Conservation (phyloP, 495 filamentous ascomycete species). For the Podospora australis region DNA sequence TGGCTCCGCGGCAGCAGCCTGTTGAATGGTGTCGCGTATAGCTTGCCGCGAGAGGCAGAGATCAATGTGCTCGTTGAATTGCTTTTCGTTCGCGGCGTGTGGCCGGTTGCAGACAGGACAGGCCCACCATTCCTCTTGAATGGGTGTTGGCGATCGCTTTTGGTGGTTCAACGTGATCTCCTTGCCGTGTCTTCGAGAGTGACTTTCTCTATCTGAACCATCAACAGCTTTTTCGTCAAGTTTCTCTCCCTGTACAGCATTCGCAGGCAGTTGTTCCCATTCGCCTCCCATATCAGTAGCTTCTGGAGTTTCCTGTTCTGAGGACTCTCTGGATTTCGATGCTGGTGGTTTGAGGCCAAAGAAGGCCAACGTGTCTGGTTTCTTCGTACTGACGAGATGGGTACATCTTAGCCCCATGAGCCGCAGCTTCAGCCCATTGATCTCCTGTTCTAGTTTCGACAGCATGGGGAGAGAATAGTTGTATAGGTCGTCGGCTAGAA, state of each 20-base stretch:
- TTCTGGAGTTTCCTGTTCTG: conserved; percentile 5
- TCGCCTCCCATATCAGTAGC: conserved; percentile 32
- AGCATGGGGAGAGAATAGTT: conserved; percentile 76
- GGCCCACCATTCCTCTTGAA: conserved; percentile 56
- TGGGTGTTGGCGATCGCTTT: conserved; percentile 16
- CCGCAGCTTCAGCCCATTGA: conserved; percentile 71
- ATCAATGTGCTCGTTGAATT: conserved; percentile 92
- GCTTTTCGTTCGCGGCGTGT: conserved; percentile 65
- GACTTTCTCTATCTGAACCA: background rate
- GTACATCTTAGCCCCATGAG: conserved; percentile 87
- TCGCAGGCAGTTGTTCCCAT: conserved; percentile 64
- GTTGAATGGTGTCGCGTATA: conserved; percentile 73
- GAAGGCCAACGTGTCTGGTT: conserved; percentile 63
- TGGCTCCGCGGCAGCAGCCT: conserved; percentile 23
- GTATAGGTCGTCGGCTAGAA: conserved; percentile 74
- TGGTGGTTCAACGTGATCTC: conserved; percentile 46
- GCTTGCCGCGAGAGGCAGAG: conserved; percentile 80
- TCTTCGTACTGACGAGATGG: conserved; percentile 78
- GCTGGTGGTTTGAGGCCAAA: conserved; percentile 55
- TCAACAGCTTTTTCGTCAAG: background rate
- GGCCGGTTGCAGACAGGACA: conserved; percentile 80
- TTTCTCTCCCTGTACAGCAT: conserved; percentile 43
- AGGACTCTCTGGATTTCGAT: conserved; percentile 8
- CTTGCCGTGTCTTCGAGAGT: conserved; percentile 40
- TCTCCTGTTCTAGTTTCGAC: conserved; percentile 76